Base-by-base conservation (phyloP, 345 rosid genomes). In the Eutrema japonicum region DNA sequence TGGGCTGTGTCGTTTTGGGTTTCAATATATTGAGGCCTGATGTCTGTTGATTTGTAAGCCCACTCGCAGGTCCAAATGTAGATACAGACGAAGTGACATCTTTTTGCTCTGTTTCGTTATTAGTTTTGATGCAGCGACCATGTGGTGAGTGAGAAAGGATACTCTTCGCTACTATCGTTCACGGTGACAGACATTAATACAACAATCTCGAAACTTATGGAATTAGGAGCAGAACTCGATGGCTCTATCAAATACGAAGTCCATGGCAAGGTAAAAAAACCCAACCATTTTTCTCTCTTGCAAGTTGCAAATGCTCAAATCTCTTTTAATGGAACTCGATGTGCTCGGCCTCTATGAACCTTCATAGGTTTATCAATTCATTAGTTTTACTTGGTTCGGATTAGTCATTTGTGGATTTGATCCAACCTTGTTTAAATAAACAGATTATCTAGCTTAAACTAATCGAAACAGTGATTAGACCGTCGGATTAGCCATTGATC, bases 161-260 rank as follows among this genome's bases (percentile, higher is more conserved):
- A 86, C 71, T 82, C 93, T 75, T 86, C 93, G 8, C 41, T 88
- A 60, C 71, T 95, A 43, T 92, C 99, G 0, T 90, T 95, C 77
- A 87, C 94, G 10, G 98, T 95, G 64, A 40, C 86, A 3, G 98
- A 95, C 77, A 88, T 95, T 42, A 95, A 86, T 71, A 81, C 77
- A 43, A 51, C 87, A n/a, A 83, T 88, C 57, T 82, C 96, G 18
- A 92, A 95, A 79, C 76, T 89, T 47, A 88, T 92, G 93, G 87
- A 87, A 42, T 76, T 92, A 68, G 97, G 96, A 65, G 99, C 88
- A 4, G 96, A 92, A 41, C 84, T 95, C 22, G 97, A 95, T 67
- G 98, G 96, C 37, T 81, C 92, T 58, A 88, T 95, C 86, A 95
- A 92, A 71, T 80, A 92, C 62, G 96, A 95, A 79, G 83, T 92